Evolutionary conservation across 108 stramenopile genomes (phyloP), one percentile per base, ranked within the genome.

Genomic region (Cyclostephanos invisitatus): DNA sequence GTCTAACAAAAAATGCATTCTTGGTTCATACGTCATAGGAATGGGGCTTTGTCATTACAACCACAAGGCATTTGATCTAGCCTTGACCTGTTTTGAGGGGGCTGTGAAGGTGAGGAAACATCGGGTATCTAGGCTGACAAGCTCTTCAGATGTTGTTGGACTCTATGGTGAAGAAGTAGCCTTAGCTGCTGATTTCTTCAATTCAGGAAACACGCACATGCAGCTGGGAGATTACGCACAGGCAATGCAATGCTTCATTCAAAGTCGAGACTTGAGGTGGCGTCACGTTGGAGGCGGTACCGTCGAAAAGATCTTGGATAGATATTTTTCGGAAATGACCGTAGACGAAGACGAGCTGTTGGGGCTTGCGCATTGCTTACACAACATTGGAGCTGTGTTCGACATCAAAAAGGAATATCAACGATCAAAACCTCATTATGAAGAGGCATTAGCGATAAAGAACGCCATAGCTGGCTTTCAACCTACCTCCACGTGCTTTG

Each of bases 271-370:
- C 47, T 36, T 83, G 11, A 68, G 67, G 29, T 78, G 82, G 61
- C 59, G 68, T 18, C 76, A 82, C 55, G 65, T 75, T 38, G 78
- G 77, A 37, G 61, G 73, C 14, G 73, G 78, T 7, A 63, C 51
- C 32, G 74, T 72, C 1, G 76, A 77, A 53, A 77, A 64, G 51
- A 77, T 77, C 15, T 36, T 77, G 54, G 68, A 57, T 27, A 70
- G 76, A 54, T 77, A 77, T 65, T 47, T 64, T 20, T 60, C 61
- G 25, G 64, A 69, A 54, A 50, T 40, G 48, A 37, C 25, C 48
- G 50, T 77, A 21, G 76, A 77, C 46, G 76, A 77, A 70, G 69
- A 77, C 46, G 76, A 70, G 44, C 62, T 77, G 40, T 63, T 77
- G 29, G 76, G 76, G 32, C 62, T 77, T 54, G 76, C 76, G 12